Conservation (phyloP, 768 basidiomycete genomes). For the Boletus fagicola region DNA sequence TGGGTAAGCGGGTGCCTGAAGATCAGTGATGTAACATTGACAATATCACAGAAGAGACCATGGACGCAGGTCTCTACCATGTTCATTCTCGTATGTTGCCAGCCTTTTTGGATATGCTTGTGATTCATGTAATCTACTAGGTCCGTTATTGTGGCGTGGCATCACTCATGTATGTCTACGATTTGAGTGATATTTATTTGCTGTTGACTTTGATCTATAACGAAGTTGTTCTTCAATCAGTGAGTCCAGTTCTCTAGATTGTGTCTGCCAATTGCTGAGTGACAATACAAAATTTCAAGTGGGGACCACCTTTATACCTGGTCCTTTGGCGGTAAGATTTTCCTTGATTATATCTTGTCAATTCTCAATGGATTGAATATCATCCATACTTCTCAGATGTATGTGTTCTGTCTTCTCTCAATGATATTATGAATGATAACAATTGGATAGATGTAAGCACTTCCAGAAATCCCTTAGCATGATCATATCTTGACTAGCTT, state of each 20-base stretch:
- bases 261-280: background rate
- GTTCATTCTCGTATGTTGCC: conserved; percentile 2
- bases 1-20: conserved; percentile 2
- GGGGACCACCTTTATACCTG: conserved; percentile 1
- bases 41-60: background rate
- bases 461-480: background rate
- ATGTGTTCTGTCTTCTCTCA: background rate
- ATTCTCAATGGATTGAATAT: background rate
- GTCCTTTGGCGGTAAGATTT: conserved; percentile 2
- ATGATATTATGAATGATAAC: background rate
- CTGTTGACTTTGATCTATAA: background rate
- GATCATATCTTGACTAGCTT: background rate
- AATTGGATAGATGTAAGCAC: background rate
- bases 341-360: background rate
- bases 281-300: background rate
- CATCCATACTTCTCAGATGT: background rate
- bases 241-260: background rate
- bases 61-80: conserved; percentile 9
- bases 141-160: conserved; percentile 10
- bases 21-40: background rate
- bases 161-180: background rate
- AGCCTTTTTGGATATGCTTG: background rate
- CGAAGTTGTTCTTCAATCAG: background rate
- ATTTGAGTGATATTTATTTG: background rate
- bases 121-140: background rate